Conservation (phyloP, 2,329 filamentous ascomycete genomes). For the Nothophoma quercina region DNA sequence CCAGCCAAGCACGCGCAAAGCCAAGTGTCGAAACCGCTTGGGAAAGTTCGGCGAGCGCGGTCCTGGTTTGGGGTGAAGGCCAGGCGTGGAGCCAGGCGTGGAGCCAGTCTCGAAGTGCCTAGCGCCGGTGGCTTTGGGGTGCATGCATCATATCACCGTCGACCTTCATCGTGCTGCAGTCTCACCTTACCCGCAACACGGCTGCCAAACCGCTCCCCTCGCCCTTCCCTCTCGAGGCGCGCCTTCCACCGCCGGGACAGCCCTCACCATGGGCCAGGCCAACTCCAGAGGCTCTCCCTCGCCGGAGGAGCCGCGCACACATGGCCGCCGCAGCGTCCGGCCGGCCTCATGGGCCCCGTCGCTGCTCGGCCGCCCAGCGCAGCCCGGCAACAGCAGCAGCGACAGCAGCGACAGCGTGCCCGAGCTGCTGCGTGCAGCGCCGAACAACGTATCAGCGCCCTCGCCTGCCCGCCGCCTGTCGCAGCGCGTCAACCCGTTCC, state of each 20-base stretch:
- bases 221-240: constrained; percentile 19
- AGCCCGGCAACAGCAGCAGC: constrained; percentile 11
- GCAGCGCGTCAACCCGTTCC: constrained; percentile 40
- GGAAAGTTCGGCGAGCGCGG: not conserved
- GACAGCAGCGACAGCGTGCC: not conserved
- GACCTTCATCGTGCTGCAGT: constrained; percentile 1
- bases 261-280: constrained; percentile 49
- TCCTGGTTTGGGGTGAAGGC: not conserved
- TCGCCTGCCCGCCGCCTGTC: constrained; percentile 30
- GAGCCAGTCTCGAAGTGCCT: not conserved
- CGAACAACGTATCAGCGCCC: constrained; percentile 18
- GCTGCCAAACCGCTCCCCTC: not conserved
- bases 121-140: constrained; percentile 6
- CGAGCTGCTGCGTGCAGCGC: constrained; percentile 15
- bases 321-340: constrained; percentile 39
- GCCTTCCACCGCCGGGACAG: constrained; percentile 36
- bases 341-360: constrained; percentile 45
- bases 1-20: constrained; percentile 3
- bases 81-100: too few species aligned
- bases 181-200: constrained; percentile 13
- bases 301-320: constrained; percentile 15
- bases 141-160: constrained; percentile 6
- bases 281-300: constrained; percentile 36
- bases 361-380: constrained; percentile 28
- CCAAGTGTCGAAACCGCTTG: too few species aligned